Conservation (phyloP, 805 yeast species). For the Candida fluviatilis region DNA sequence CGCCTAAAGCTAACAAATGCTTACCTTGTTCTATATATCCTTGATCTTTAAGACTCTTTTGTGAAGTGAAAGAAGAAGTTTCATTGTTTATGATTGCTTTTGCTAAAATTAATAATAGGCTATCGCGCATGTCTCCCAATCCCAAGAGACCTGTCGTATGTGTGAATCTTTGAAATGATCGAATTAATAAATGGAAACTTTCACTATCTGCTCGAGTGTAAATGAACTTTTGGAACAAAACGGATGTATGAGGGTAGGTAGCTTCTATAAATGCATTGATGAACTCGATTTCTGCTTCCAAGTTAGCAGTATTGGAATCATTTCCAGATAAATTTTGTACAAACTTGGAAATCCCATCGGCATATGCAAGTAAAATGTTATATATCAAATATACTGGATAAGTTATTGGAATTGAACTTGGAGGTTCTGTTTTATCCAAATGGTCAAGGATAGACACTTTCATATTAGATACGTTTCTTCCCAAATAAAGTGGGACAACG, state of each 20-base stretch:
- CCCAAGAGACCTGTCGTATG: constrained; percentile 81
- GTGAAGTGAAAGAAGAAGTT: constrained; percentile 2
- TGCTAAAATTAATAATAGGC: constrained; percentile 28
- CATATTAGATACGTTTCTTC: constrained; percentile 40
- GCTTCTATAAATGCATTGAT: constrained; percentile 28
- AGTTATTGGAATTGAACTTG: constrained; percentile 52
- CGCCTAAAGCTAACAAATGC: constrained; percentile 44
- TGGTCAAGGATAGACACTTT: constrained; percentile 65
- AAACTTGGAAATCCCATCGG: constrained; percentile 65
- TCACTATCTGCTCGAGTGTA: constrained; percentile 69
- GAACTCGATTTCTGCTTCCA: constrained; percentile 34
- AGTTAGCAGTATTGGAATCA: constrained; percentile 11
- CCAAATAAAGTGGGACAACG: constrained; percentile 20
- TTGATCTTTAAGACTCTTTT: neutral
- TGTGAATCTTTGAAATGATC: constrained; percentile 75
- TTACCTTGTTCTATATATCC: constrained; percentile 21
- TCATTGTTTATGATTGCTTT: constrained; percentile 15
- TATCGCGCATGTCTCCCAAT: constrained; percentile 52
- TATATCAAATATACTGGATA: constrained; percentile 58
- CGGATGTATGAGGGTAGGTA: constrained; percentile 21
- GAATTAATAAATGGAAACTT: constrained; percentile 58
- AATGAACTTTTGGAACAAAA: constrained; percentile 40
- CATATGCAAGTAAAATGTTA: constrained; percentile 46
- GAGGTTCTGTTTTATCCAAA: constrained; percentile 79
- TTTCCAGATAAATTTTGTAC: constrained; percentile 41